A percentile compares a stretch with the other conserved stretches of the same genome.
These are phyloP conservation scores for Bullera alba DNA, from an alignment of 768 basidiomycete genomes.

Conservation along the genomic window DNA sequence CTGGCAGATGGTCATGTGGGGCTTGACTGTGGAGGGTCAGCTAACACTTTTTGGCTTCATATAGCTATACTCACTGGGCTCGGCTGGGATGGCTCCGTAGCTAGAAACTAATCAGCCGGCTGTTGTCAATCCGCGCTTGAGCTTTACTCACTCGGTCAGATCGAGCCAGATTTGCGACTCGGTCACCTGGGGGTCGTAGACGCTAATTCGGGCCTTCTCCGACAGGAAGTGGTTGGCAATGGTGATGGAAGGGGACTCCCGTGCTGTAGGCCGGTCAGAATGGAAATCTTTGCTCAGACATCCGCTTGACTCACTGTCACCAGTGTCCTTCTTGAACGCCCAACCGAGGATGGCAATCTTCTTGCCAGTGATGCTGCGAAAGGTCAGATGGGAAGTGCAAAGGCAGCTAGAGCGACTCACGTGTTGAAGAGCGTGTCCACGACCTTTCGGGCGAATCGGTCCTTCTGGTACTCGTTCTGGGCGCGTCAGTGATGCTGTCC, in stretches of 20 bases:
- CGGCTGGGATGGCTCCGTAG: constrained; percentile 55
- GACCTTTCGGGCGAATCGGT: constrained; percentile 87
- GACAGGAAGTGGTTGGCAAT: constrained; percentile 87
- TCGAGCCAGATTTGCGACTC: constrained; percentile 72
- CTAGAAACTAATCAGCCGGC: constrained; percentile 22
- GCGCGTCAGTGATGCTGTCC: background rate
- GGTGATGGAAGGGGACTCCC: constrained; percentile 91
- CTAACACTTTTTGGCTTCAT: background rate
- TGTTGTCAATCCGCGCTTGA: constrained; percentile 62
- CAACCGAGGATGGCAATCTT: constrained; percentile 94
- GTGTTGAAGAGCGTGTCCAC: constrained; percentile 98
- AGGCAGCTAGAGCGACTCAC: constrained; percentile 56
- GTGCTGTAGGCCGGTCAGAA: constrained; percentile 48
- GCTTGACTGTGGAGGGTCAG: constrained; percentile 59
- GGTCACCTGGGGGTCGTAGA: constrained; percentile 85
- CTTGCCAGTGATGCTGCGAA: constrained; percentile 48
- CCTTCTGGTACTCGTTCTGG: constrained; percentile 91
- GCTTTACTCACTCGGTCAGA: constrained; percentile 45
- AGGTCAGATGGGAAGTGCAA: background rate
- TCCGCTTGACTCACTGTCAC: constrained; percentile 57
- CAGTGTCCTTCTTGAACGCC: constrained; percentile 98
- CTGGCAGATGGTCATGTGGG: constrained; percentile 69
- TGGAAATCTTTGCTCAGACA: background rate
- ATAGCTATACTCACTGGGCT: constrained; percentile 54
- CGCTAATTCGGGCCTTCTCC: constrained; percentile 74